Percentiles rank a stretch among this genome's conserved stretches.
Conservation (phyloP, 345 rosid species). For the Erucastrum elatum region DNA sequence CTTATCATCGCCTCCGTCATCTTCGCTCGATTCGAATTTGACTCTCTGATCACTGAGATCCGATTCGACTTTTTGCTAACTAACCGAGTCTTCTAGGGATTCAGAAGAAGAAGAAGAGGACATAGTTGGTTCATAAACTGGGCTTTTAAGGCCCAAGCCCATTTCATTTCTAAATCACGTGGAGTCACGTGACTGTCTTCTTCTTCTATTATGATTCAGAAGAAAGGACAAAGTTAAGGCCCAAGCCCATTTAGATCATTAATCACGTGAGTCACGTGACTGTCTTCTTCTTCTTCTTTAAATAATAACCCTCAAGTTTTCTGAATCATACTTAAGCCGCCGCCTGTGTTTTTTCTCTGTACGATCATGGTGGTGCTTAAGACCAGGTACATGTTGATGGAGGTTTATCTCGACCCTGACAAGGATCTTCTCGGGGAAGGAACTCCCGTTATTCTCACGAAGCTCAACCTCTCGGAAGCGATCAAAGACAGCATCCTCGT, state of each 20-base stretch:
- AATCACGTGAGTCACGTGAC: conserved; percentile 21
- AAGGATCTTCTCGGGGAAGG: conserved; percentile 45
- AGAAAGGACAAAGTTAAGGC: neutral
- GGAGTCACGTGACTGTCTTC: neutral
- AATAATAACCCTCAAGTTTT: neutral
- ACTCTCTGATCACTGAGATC: conserved; percentile 17
- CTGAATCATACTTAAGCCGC: conserved; percentile 1
- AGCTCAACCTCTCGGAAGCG: conserved; percentile 56
- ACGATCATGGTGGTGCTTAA: conserved; percentile 71
- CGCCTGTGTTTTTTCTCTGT: neutral
- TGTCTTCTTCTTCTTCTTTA: neutral
- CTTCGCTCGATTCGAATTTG: conserved; percentile 20
- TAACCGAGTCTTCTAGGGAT: neutral
- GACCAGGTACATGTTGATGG: conserved; percentile 75
- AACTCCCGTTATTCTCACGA: conserved; percentile 70
- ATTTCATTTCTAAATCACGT: neutral
- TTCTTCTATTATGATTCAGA: no score
- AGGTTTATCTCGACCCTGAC: conserved; percentile 71
- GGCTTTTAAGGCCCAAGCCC: neutral
- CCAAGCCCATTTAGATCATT: neutral
- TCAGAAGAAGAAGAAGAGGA: neutral
- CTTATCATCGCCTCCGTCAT: conserved; percentile 99
- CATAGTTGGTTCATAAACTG: neutral
- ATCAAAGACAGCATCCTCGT: conserved; percentile 63
- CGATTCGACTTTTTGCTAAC: conserved; percentile 15